A percentile compares a stretch with the other conserved stretches of the same genome.
phyloP scores from a whole-genome alignment of 2,329 filamentous ascomycete species.

The Ceratocystiopsis brevicomis region DNA sequence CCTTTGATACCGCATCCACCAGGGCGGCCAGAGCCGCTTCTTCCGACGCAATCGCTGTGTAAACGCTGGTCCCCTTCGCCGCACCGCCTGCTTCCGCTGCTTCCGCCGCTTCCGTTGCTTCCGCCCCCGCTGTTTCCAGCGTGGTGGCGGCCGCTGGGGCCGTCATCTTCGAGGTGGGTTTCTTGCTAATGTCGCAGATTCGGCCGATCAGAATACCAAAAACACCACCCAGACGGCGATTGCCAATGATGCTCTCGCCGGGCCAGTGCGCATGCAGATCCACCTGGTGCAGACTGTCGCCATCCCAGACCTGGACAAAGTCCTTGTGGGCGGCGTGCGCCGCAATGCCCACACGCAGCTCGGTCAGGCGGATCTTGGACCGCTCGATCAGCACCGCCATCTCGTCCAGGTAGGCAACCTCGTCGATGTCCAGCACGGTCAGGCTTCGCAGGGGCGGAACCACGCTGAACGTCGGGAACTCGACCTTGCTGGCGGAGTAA shows the following conservation, averaged over 20 bases:
- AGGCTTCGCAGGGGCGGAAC: constrained; percentile 57
- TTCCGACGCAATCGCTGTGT: too few relatives aligned
- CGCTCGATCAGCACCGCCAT: constrained; percentile 59
- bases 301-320: constrained; percentile 45
- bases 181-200: constrained; percentile 38
- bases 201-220: constrained; percentile 49
- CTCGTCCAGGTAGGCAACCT: constrained; percentile 66
- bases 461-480: constrained; percentile 64
- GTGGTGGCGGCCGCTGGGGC: too few relatives aligned
- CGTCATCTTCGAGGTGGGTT: background rate
- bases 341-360: constrained; percentile 57
- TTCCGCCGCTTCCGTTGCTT: too few relatives aligned
- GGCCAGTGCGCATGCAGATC: constrained; percentile 39
- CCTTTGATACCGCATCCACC: too few relatives aligned
- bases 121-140: too few relatives aligned
- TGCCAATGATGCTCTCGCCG: constrained; percentile 37
- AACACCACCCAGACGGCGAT: constrained; percentile 46
- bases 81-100: too few relatives aligned
- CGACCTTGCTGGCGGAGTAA: constrained; percentile 40
- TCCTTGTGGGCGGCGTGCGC: constrained; percentile 24
- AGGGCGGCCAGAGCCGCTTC: too few relatives aligned
- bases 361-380: constrained; percentile 45
- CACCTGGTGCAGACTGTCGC: constrained; percentile 40
- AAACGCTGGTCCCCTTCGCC: too few relatives aligned
- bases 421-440: constrained; percentile 64